A percentile compares a stretch with the other conserved stretches of the same genome.
phyloP scores from a whole-genome alignment of 345 rosid species.

The Populus alba region DNA sequence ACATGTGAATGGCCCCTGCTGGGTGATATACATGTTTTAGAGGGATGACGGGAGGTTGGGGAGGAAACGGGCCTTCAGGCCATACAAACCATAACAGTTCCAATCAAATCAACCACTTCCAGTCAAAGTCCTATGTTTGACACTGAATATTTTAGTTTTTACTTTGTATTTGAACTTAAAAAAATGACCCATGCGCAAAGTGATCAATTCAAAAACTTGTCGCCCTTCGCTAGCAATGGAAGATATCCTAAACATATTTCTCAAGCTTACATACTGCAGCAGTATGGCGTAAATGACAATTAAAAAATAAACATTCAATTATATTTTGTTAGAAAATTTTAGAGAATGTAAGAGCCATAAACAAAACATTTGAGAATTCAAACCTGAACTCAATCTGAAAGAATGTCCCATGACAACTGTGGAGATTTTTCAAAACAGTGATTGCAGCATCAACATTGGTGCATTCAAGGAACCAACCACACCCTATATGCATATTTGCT shows the following conservation, averaged over 20 bases:
- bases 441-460: slow-evolving; percentile 39
- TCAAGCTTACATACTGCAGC: not conserved
- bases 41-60: too few species aligned
- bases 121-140: not conserved
- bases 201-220: not conserved
- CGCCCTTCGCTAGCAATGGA: not conserved
- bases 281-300: not conserved
- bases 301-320: slow-evolving; percentile 1
- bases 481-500: slow-evolving; percentile 33
- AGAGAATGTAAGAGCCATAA: not conserved
- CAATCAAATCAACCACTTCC: too few species aligned
- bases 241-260: not conserved
- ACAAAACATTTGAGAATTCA: slow-evolving; percentile 5
- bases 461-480: slow-evolving; percentile 51
- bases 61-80: too few species aligned
- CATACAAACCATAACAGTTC: too few species aligned
- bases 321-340: not conserved
- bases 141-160: not conserved
- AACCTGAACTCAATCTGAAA: slow-evolving; percentile 53
- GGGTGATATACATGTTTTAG: too few species aligned
- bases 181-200: not conserved
- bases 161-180: not conserved
- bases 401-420: slow-evolving; percentile 42
- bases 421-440: slow-evolving; percentile 39
- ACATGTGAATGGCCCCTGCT: too few species aligned